Evolutionary conservation across 805 yeast genomes (phyloP).

Genomic region (Barnettozyma vustinii): DNA sequence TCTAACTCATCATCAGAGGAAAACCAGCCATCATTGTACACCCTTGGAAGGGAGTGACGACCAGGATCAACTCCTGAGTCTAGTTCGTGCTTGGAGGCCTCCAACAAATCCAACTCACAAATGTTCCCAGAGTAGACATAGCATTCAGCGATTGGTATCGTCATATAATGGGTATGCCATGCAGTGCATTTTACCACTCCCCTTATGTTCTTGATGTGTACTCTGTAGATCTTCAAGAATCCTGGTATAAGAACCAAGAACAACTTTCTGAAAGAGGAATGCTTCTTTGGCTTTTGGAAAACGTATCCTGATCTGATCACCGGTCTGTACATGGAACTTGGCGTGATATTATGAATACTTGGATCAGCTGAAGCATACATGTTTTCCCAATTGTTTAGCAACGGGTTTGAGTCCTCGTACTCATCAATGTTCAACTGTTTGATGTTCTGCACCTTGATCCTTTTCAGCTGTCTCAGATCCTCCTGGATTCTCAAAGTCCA

Average conservation of each 20-base stretch:
- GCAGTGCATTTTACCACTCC: constrained; percentile 43
- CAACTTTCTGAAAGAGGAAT: constrained; percentile 55
- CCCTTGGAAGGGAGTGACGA: constrained; percentile 56
- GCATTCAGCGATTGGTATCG: constrained; percentile 60
- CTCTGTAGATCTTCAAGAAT: constrained; percentile 50
- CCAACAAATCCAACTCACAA: constrained; percentile 51
- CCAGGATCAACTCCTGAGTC: constrained; percentile 47
- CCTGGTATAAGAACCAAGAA: constrained; percentile 71
- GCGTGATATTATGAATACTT: constrained; percentile 46
- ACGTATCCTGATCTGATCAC: constrained; percentile 61
- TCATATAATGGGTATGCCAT: constrained; percentile 46
- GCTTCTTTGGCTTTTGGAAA: constrained; percentile 65
- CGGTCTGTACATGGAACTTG: constrained; percentile 53
- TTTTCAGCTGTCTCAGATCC: constrained; percentile 34
- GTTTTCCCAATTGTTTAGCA: constrained; percentile 46
- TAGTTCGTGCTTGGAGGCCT: constrained; percentile 34
- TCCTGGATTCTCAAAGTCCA: constrained; percentile 50
- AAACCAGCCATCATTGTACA: constrained; percentile 79
- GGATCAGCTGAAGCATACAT: constrained; percentile 51
- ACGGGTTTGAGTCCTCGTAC: constrained; percentile 46
- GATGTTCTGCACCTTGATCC: constrained; percentile 41
- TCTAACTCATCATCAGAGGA: constrained; percentile 72
- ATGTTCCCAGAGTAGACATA: constrained; percentile 71
- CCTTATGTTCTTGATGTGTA: constrained; percentile 40
- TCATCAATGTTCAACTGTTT: constrained; percentile 45